Evolutionary conservation across 2,329 filamentous ascomycete genomes (phyloP).

Genomic region (Trichoderma semiorbis): DNA sequence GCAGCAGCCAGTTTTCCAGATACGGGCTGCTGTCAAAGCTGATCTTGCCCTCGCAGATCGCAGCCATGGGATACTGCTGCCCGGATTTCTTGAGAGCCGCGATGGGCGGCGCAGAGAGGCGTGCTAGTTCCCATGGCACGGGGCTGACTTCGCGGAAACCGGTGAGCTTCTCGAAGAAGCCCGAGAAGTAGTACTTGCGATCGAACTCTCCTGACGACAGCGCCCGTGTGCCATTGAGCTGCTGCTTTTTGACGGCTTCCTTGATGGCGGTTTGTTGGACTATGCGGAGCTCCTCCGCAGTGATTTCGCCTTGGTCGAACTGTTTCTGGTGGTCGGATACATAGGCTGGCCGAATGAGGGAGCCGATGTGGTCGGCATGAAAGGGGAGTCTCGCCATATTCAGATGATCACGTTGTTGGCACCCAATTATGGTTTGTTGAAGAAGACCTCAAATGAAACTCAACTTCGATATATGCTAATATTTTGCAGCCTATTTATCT

Average conservation of each 20-base stretch:
- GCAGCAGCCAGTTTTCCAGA: slow-evolving; percentile 41
- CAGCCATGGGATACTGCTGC: slow-evolving; percentile 38
- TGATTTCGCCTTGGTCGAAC: slow-evolving; percentile 48
- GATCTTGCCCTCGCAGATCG: slow-evolving; percentile 42
- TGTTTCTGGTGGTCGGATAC: slow-evolving; percentile 51
- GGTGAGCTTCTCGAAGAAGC: slow-evolving; percentile 46
- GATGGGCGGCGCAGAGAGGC: slow-evolving; percentile 38
- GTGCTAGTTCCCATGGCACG: slow-evolving; percentile 37
- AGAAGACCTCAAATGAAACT: not conserved
- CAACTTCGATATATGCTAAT: not conserved
- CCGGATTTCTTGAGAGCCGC: slow-evolving; percentile 38
- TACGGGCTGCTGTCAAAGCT: slow-evolving; percentile 40
- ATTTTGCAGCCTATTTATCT: not conserved
- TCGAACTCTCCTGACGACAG: slow-evolving; percentile 69
- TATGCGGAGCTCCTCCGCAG: slow-evolving; percentile 44
- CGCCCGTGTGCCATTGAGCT: slow-evolving; percentile 58
- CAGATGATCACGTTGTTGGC: not conserved
- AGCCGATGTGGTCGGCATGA: slow-evolving; percentile 70
- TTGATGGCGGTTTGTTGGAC: slow-evolving; percentile 61
- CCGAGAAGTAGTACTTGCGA: slow-evolving; percentile 47
- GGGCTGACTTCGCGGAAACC: slow-evolving; percentile 39
- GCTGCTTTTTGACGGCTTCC: slow-evolving; percentile 62
- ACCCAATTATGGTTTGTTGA: not conserved
- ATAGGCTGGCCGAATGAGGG: slow-evolving; percentile 61
- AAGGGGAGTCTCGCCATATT: slow-evolving; percentile 48